phyloP scores from a whole-genome alignment of 495 filamentous ascomycete species.

The Talaromyces proteolyticus region DNA sequence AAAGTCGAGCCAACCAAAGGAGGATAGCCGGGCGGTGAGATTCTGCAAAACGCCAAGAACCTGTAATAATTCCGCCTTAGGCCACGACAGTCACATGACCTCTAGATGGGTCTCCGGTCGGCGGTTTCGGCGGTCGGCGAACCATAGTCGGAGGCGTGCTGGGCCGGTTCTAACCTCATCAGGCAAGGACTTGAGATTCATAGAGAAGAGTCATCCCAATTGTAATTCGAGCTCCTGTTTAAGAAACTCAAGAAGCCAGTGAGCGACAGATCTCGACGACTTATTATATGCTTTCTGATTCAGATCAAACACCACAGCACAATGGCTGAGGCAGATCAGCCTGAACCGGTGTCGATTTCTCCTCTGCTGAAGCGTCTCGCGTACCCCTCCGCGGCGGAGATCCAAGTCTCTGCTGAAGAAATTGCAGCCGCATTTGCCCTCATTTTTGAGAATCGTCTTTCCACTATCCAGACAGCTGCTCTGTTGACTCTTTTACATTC shows the following conservation, averaged over 20 bases:
- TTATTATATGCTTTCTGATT: no score
- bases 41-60: conserved; percentile 21
- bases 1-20: neutral
- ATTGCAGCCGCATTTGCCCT: conserved; percentile 82
- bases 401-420: conserved; percentile 62
- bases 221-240: no score
- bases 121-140: no score
- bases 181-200: no score
- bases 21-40: conserved; percentile 17
- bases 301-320: neutral
- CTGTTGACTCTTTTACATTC: conserved; percentile 86
- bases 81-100: no score
- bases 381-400: conserved; percentile 52
- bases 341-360: conserved; percentile 61
- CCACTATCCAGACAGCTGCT: conserved; percentile 74
- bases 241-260: no score
- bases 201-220: no score
- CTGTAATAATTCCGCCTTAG: no score
- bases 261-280: no score
- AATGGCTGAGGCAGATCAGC: conserved; percentile 17
- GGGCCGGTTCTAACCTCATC: no score
- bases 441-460: conserved; percentile 82
- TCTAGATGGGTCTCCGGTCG: no score
- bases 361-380: conserved; percentile 73
- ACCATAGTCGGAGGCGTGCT: no score